These are phyloP conservation scores for Kazachstania viticola DNA, from an alignment of 805 yeast genomes.

Conservation along the genomic window DNA sequence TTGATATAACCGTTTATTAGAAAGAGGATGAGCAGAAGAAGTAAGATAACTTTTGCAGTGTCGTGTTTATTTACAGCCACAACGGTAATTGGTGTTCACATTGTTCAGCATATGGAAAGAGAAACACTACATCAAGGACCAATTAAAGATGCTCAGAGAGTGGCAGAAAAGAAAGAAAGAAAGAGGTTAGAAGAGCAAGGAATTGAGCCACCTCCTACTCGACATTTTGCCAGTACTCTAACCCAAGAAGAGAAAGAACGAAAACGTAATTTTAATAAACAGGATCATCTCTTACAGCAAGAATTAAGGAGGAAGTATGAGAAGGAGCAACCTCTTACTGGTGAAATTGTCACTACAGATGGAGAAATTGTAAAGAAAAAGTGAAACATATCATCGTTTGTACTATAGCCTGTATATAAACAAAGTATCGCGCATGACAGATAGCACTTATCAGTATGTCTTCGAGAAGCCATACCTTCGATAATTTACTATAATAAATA, in stretches of 20 bases:
- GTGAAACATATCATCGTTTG: too few species aligned
- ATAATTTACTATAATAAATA: too few species aligned
- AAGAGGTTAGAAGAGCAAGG: conserved; percentile 14
- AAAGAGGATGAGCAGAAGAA: conserved; percentile 83
- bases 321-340: conserved; percentile 51
- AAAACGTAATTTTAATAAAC: conserved; percentile 41
- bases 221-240: not conserved
- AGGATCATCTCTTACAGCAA: conserved; percentile 57
- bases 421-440: too few species aligned
- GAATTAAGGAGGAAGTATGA: conserved; percentile 47
- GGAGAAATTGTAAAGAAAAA: conserved; percentile 23
- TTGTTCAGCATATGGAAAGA: conserved; percentile 57
- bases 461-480: too few species aligned
- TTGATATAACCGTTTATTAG: too few species aligned
- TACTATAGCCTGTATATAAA: too few species aligned
- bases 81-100: conserved; percentile 59
- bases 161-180: conserved; percentile 32
- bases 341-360: conserved; percentile 35
- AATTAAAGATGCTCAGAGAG: conserved; percentile 63
- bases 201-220: too few species aligned
- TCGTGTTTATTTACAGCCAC: conserved; percentile 44
- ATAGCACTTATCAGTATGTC: too few species aligned
- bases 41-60: conserved; percentile 60
- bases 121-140: conserved; percentile 73
- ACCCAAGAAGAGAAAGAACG: conserved; percentile 27